A percentile compares a stretch with the other conserved stretches of the same genome.
These are phyloP conservation scores for Colletotrichum sublineola DNA, from an alignment of 2,329 filamentous ascomycete genomes.

Conservation along the genomic window DNA sequence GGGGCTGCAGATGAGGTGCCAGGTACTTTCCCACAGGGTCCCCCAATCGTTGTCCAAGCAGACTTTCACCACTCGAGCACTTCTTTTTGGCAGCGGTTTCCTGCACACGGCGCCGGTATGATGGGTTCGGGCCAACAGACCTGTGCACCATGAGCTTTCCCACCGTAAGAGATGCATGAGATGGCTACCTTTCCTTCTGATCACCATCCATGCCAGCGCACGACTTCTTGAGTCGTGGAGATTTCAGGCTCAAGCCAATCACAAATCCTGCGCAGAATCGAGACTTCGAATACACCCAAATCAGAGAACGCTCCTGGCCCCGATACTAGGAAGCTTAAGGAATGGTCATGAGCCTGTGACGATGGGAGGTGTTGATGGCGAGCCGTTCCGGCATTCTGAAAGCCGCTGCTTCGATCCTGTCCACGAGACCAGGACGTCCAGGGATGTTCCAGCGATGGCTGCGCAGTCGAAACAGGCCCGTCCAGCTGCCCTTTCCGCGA, in stretches of 20 bases:
- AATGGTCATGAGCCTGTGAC: slow-evolving; percentile 14
- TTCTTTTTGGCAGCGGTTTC: slow-evolving; percentile 22
- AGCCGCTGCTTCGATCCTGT: slow-evolving; percentile 25
- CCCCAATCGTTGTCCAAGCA: slow-evolving; percentile 29
- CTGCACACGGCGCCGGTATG: slow-evolving; percentile 13
- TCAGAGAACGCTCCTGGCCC: slow-evolving; percentile 12
- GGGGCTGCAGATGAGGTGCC: slow-evolving; percentile 30
- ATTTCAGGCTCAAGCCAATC: slow-evolving; percentile 28
- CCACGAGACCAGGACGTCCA: slow-evolving; percentile 30
- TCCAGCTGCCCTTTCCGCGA: slow-evolving; percentile 15
- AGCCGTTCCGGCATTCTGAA: slow-evolving; percentile 17
- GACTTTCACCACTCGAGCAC: slow-evolving; percentile 21
- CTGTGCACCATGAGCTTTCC: slow-evolving; percentile 9
- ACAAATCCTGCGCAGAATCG: slow-evolving; percentile 31
- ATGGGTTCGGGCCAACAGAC: slow-evolving; percentile 26
- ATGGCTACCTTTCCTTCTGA: slow-evolving; percentile 28
- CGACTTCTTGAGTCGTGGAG: slow-evolving; percentile 34
- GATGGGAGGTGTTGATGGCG: slow-evolving; percentile 1
- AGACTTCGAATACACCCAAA: slow-evolving; percentile 20
- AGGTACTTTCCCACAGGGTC: slow-evolving; percentile 17
- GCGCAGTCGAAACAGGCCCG: slow-evolving; percentile 25
- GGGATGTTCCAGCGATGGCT: slow-evolving; percentile 37
- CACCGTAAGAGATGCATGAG: slow-evolving; percentile 23
- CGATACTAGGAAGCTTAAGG: slow-evolving; percentile 11
- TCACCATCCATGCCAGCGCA: slow-evolving; percentile 33